Percentiles rank a stretch among this genome's conserved stretches.
These are phyloP conservation scores for Coleophoma crateriformis DNA, from an alignment of 2,329 filamentous ascomycete species.

Conservation along the genomic window DNA sequence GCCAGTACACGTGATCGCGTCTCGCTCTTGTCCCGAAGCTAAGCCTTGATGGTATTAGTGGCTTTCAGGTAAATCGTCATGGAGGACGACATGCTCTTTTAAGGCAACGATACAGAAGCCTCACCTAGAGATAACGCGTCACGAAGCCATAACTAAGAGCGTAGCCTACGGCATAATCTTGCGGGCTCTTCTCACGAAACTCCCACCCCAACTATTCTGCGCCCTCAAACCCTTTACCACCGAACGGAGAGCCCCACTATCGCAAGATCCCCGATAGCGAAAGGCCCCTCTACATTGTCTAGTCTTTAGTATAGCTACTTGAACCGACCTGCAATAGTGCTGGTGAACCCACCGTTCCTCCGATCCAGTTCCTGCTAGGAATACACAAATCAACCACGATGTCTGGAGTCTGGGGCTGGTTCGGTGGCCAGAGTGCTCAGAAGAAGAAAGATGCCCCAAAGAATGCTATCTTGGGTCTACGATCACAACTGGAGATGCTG, in stretches of 20 bases:
- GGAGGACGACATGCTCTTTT: neutral
- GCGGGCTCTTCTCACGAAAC: too few relatives aligned
- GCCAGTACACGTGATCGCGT: too few relatives aligned
- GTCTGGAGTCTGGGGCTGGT: constrained; percentile 80
- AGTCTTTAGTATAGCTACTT: neutral
- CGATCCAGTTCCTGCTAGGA: too few relatives aligned
- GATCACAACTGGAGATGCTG: constrained; percentile 92
- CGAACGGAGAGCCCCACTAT: constrained; percentile 17
- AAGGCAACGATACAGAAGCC: constrained; percentile 2
- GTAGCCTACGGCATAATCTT: too few relatives aligned
- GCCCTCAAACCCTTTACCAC: too few relatives aligned
- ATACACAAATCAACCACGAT: constrained; percentile 33
- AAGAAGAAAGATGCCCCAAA: constrained; percentile 93
- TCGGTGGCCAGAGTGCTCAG: constrained; percentile 75
- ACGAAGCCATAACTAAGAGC: neutral
- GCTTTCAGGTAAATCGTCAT: too few relatives aligned
- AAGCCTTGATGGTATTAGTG: too few relatives aligned
- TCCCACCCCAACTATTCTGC: too few relatives aligned
- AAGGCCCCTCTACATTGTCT: constrained; percentile 1
- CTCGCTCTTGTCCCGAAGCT: too few relatives aligned
- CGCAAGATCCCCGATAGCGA: constrained; percentile 15
- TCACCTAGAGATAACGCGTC: constrained; percentile 4
- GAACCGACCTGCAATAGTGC: too few relatives aligned
- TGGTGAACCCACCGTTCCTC: too few relatives aligned
- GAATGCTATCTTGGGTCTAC: constrained; percentile 86